These are phyloP conservation scores for Dactylella cylindrospora DNA, from an alignment of 2,329 filamentous ascomycete genomes.

Conservation along the genomic window DNA sequence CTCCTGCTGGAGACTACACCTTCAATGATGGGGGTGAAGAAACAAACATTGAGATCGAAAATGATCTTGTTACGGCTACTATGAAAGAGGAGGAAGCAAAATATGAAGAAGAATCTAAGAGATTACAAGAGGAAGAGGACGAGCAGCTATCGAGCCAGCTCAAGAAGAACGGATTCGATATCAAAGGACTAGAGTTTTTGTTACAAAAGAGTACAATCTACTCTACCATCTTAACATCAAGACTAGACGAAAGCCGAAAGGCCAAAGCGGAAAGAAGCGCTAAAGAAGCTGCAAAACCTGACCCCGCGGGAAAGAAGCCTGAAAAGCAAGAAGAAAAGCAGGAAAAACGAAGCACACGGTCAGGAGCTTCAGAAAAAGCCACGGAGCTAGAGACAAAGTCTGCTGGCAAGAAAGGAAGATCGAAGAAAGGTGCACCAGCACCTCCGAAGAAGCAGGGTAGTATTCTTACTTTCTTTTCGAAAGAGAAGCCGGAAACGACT, in stretches of 20 bases:
- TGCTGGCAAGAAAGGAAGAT: slow-evolving; percentile 45
- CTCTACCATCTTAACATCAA: slow-evolving; percentile 50
- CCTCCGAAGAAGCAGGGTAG: slow-evolving; percentile 50
- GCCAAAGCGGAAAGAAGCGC: slow-evolving; percentile 42
- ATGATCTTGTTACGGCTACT: slow-evolving; percentile 34
- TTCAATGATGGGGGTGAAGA: slow-evolving; percentile 18
- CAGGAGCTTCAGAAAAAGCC: slow-evolving; percentile 23
- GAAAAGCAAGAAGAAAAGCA: slow-evolving; percentile 29
- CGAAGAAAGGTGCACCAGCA: slow-evolving; percentile 48
- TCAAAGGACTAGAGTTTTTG: slow-evolving; percentile 46
- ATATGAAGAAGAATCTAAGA: slow-evolving; percentile 34
- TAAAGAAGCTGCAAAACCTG: slow-evolving; percentile 11
- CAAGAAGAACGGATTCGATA: slow-evolving; percentile 35
- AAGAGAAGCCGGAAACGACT: slow-evolving; percentile 60
- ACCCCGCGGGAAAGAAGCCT: slow-evolving; percentile 32
- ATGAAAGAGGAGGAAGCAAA: slow-evolving; percentile 42
- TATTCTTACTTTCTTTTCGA: slow-evolving; percentile 64
- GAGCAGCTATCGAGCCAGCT: slow-evolving; percentile 25
- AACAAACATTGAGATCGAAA: slow-evolving; percentile 22
- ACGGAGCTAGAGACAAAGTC: slow-evolving; percentile 14
- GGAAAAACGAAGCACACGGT: slow-evolving; percentile 39
- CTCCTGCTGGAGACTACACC: slow-evolving; percentile 25
- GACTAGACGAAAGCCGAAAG: slow-evolving; percentile 46
- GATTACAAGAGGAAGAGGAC: slow-evolving; percentile 37
- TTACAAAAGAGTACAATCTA: slow-evolving; percentile 48